Evolutionary conservation across 2,329 filamentous ascomycete genomes (phyloP), one percentile per base, ranked within the genome.

Genomic region (Epicoccum nigrum): DNA sequence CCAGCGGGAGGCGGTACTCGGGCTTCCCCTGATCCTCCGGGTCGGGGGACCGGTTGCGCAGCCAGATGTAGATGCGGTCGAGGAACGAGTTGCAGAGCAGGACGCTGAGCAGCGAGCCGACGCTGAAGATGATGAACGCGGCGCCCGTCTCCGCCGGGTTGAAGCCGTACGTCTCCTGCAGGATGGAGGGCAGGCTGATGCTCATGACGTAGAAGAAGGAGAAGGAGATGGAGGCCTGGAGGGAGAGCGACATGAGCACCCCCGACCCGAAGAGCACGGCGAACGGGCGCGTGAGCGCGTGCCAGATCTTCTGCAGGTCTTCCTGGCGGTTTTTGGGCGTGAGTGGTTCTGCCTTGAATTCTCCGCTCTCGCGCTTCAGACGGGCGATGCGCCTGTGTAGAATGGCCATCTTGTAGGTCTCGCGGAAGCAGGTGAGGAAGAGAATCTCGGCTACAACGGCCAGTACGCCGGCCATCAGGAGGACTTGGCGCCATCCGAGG

Each of bases 371-470:
- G 15, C 61, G 51, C 34, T 56, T 63, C 20, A 62, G 53, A 48
- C 40, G 65, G 43, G 51, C 67, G 44, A 55, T 51, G 50, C 47
- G 66, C 23, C 42, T 50, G 51, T 57, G 63, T 33, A 86, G 68
- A 37, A 87, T 83, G 1, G 77, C 71, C 32, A 84, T 76, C 60
- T 80, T 81, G 68, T 87, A 87, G 11, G 85, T 87, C 71, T 88
- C 85, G 5, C 77, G 71, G 60, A 83, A 84, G 60, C 72, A 78
- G 0, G 71, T 70, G 7, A 86, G 64, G 54, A 85, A 82, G 4
- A 78, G 40, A 0, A 82, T 25, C 65, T 83, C 82, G 55, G 79
- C 82, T 1, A 74, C 55, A 5, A 73, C 64, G 0, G 82, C 79
- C 21, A 86, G 61, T 0, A 60, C 73, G 2, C 76, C 78, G 7